Evolutionary conservation across 768 basidiomycete species (phyloP), one percentile per base, ranked within the genome.

Genomic region (Lactarius vividus): DNA sequence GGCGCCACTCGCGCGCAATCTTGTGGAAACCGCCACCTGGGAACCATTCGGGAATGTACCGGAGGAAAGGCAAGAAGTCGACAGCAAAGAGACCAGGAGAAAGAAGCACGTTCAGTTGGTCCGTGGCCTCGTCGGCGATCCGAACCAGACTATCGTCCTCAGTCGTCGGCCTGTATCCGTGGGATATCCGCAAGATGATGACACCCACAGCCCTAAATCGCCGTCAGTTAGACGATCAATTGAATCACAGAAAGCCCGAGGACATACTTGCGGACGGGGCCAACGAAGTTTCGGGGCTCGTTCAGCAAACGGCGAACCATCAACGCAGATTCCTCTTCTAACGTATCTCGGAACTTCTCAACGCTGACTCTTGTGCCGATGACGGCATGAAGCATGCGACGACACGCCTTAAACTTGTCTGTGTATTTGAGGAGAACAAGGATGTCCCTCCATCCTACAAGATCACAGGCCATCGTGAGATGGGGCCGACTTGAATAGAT

Each of bases 401-500:
- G 64, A 57, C 64, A 71, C 3, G 70, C 54, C 42, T 70, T 70
- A 60, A 71, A 71, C 20, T 62, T 64, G 10, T 71, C 69, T 23
- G 55, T 62, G 64, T 71, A 71, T 18, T 63, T 71, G 33, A 62
- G 71, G 26, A 71, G 64, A 9, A 70, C 70, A 3, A 71, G 71
- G n/a, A 64, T 35, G 26, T 69, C 59, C 42, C 59, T 63, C 70
- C 68, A 69, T 20, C 70, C 70, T 11, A 69, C 68, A 20, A 70
- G 70, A 49, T 70, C 70, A 15, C 68, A 69, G 1, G 70, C 70
- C 70, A 70, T 72, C 7, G 69, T 63, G 2, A 72, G 57, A n/a
- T 68, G 63, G 8, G 72, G 71, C 40, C 69, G 61, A 53, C 65
- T 67, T 13, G 70, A 74, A 69, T 74, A 73, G 15, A 73, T 68